These are phyloP conservation scores for Sugiyamaella americana DNA, from an alignment of 805 yeast species.

Conservation along the genomic window DNA sequence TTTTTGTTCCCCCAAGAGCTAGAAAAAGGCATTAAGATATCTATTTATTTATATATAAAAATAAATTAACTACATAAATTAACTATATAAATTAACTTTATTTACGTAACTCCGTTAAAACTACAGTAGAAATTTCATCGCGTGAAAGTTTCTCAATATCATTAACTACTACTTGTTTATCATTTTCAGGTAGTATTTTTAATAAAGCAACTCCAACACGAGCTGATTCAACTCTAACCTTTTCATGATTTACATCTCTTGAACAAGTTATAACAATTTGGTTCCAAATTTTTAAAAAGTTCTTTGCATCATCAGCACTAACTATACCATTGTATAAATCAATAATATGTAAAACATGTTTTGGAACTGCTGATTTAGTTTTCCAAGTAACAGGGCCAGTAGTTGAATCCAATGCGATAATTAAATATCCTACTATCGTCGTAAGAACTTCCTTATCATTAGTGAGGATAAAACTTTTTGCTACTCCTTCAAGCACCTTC, in stretches of 20 bases:
- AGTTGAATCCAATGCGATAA: slow-evolving; percentile 28
- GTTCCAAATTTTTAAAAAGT: slow-evolving; percentile 13
- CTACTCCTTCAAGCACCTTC: slow-evolving; percentile 1
- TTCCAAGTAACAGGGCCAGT: slow-evolving; percentile 50
- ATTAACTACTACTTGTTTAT: slow-evolving; percentile 7
- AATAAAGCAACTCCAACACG: slow-evolving; percentile 32
- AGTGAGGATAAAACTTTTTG: slow-evolving; percentile 10
- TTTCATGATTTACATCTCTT: slow-evolving; percentile 36
- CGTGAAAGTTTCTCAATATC: slow-evolving; percentile 24
- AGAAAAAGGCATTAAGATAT: background rate
- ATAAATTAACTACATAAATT: background rate
- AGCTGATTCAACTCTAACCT: slow-evolving; percentile 48
- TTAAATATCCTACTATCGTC: slow-evolving; percentile 30
- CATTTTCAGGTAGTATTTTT: slow-evolving; percentile 11
- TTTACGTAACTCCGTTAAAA: slow-evolving; percentile 25
- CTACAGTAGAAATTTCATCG: slow-evolving; percentile 44
- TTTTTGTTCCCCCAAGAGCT: slow-evolving; percentile 5
- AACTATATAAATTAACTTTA: background rate
- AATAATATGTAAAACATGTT: slow-evolving; percentile 36
- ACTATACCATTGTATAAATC: slow-evolving; percentile 14
- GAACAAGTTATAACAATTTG: slow-evolving; percentile 7
- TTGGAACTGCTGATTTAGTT: slow-evolving; percentile 39
- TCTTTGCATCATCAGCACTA: background rate
- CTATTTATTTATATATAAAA: background rate
- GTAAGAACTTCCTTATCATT: slow-evolving; percentile 22